phyloP scores from a whole-genome alignment of 2,329 filamentous ascomycete genomes.

The Dothiorella sarmentorum region DNA sequence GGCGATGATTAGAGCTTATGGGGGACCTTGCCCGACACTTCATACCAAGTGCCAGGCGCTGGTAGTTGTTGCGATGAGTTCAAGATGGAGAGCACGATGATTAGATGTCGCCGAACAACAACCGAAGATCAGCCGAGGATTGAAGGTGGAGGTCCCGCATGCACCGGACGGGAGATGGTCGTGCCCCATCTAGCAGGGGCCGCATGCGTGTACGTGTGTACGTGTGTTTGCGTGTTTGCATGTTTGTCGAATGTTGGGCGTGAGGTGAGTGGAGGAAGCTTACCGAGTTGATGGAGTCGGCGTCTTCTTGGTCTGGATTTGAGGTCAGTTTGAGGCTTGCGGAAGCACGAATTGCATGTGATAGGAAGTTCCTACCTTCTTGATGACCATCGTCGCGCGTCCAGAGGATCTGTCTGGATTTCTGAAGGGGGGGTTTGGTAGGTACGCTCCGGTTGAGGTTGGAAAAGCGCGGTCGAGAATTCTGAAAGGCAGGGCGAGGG shows the following conservation, averaged over 20 bases:
- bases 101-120: too few relatives aligned
- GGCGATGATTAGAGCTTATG: constrained; percentile 90
- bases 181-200: too few relatives aligned
- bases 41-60: constrained; percentile 65
- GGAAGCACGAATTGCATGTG: too few relatives aligned
- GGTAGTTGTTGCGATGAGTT: constrained; percentile 11
- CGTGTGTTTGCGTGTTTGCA: too few relatives aligned
- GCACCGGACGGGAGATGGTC: too few relatives aligned
- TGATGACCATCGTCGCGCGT: constrained; percentile 61
- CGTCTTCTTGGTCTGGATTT: constrained; percentile 63
- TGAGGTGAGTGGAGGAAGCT: too few relatives aligned
- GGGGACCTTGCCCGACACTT: constrained; percentile 66
- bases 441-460: constrained; percentile 33
- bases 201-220: too few relatives aligned
- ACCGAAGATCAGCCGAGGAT: too few relatives aligned
- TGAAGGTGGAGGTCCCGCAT: too few relatives aligned
- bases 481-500: constrained; percentile 16
- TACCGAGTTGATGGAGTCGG: constrained; percentile 69
- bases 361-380: too few relatives aligned
- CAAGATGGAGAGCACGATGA: too few relatives aligned
- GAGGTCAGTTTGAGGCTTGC: constrained; percentile 22
- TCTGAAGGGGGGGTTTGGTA: constrained; percentile 28
- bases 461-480: constrained; percentile 8
- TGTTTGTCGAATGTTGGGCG: too few relatives aligned
- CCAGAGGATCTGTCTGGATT: constrained; percentile 29